A percentile compares a stretch with the other conserved stretches of the same genome.
phyloP scores from a whole-genome alignment of 2,329 filamentous ascomycete species.

The Fusarium xylarioides region DNA sequence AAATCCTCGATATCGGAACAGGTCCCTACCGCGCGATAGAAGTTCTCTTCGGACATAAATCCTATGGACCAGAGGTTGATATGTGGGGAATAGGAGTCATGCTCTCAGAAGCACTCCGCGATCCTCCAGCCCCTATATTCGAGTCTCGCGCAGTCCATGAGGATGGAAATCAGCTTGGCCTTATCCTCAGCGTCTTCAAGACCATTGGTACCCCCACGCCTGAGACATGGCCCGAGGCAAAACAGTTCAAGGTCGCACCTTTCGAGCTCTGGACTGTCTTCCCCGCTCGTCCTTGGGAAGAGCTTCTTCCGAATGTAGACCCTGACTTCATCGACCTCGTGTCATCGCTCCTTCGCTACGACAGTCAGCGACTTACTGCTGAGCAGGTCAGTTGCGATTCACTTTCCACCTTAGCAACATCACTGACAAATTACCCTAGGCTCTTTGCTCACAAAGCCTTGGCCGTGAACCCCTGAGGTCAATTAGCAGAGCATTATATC shows the following conservation, averaged over 20 bases:
- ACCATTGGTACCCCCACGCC: conserved; percentile 86
- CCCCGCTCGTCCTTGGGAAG: conserved; percentile 71
- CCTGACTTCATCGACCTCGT: conserved; percentile 72
- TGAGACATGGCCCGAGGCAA: conserved; percentile 85
- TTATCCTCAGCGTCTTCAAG: conserved; percentile 93
- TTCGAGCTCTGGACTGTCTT: conserved; percentile 92
- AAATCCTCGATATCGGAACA: conserved; percentile 93
- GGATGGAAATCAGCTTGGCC: conserved; percentile 87
- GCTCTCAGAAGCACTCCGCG: conserved; percentile 76
- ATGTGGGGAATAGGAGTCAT: conserved; percentile 91
- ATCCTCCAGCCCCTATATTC: conserved; percentile 73
- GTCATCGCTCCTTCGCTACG: conserved; percentile 73
- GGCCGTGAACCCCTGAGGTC: neutral
- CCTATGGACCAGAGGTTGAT: conserved; percentile 78
- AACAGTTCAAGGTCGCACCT: conserved; percentile 73
- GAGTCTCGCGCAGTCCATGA: conserved; percentile 77
- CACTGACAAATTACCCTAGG: conserved; percentile 30
- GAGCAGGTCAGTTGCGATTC: conserved; percentile 47
- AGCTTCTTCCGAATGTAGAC: conserved; percentile 71
- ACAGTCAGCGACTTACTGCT: conserved; percentile 75
- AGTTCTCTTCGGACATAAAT: conserved; percentile 82
- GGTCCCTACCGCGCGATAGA: conserved; percentile 92
- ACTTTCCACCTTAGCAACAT: neutral
- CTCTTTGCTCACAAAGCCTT: conserved; percentile 38
- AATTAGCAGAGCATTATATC: neutral